Evolutionary conservation across 305 asterid genomes (phyloP).

Genomic region (Solanum hybrid): DNA sequence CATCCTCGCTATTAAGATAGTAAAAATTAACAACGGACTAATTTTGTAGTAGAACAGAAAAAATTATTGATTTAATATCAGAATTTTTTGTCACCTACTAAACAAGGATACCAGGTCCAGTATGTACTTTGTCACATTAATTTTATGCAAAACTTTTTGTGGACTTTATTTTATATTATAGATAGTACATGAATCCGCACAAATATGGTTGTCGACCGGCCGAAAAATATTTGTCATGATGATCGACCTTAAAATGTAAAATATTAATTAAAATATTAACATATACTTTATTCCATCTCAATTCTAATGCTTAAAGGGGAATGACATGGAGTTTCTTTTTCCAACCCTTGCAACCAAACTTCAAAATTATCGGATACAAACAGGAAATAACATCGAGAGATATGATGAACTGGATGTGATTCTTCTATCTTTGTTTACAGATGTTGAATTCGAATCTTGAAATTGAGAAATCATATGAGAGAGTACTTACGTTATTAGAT

Average conservation of each 20-base stretch:
- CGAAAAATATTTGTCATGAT: neutral
- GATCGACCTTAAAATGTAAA: neutral
- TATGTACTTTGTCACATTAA: neutral
- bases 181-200: neutral
- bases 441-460: neutral
- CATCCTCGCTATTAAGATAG: neutral
- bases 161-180: neutral
- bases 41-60: neutral
- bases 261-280: neutral
- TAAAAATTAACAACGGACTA: neutral
- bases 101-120: neutral
- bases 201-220: neutral
- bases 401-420: too few relatives aligned
- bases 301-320: neutral
- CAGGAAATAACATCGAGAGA: neutral
- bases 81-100: neutral
- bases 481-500: neutral
- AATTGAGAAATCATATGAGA: neutral
- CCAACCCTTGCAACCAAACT: neutral
- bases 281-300: neutral
- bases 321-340: neutral
- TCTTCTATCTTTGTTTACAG: neutral
- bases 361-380: too few relatives aligned
- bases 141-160: neutral
- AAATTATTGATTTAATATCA: neutral